Base-by-base conservation (phyloP, 2,329 filamentous ascomycete genomes). In the Huntiella abstrusa region DNA sequence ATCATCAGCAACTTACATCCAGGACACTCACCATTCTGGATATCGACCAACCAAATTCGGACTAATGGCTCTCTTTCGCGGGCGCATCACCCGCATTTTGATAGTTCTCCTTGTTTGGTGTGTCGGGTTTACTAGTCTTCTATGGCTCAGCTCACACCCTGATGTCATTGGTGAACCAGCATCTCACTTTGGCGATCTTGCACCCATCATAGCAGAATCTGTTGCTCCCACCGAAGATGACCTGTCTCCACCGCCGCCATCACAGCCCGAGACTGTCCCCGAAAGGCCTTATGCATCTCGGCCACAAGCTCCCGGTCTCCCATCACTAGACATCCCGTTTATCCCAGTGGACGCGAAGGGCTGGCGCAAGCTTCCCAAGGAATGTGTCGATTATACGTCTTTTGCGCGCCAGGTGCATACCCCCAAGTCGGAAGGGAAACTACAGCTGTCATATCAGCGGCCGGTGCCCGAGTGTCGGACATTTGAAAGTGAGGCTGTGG, bases 361-460 rank as follows among this genome's bases (percentile, higher is more conserved):
- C 32, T 22, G 48, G 48, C 12, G 46, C 40, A 44, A 49, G 17
- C 4, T 32, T 7, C n/a, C 35, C 8, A n/a, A 16, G 11, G 5
- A 32, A 15, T 52, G 51, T 19, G 39, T 45, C 11, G 48, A 47
- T 15, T 52, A 52, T 43, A 48, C 50, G 4, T 16, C n/a, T 4
- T 46, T 48, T 37, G 41, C 51, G 3, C 33, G 43, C 5, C 13
- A 10, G 4, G 33, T 34, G 3, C 81, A 88, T 58, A 64, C 69
- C 33, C 88, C 88, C 1, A 76, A 77, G 55, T 92, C 83, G 52
- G 62, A 71, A n/a, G 87, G 88, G 10, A 75, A 74, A 5, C 72
- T 91, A 57, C 66, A 73, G 48, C 74, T 94, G 6, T 80, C 85
- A 1, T 92, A 73, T 59, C 85, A 92, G 64, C 74, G 88, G 22